Base-by-base conservation (phyloP, 768 basidiomycete genomes). In the Myochromella boudieri region DNA sequence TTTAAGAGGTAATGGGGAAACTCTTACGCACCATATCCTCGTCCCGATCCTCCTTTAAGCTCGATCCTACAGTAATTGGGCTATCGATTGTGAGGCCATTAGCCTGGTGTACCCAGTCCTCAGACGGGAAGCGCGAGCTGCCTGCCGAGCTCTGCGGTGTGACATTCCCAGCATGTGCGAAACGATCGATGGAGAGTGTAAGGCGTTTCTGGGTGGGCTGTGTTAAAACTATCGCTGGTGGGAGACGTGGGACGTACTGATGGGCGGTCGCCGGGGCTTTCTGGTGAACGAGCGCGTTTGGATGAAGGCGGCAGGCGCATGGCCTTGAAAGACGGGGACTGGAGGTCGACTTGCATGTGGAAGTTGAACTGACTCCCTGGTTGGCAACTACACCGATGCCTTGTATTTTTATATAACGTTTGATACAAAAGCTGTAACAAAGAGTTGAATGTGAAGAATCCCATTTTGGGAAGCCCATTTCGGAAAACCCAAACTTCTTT, bases 61-160 rank as follows among this genome's bases (percentile, higher is more conserved):
- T 34, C 12, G 41, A 24, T 10, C 34, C 58, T 34, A 59, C 45
- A 24, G 61, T 62, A 37, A 66, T 55, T 34, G 80, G 77, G 51
- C 80, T 80, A 43, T 77, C 75, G 17, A 90, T 84, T n/a, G 76
- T 74, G 50, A 90, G 72, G 37, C 76, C 82, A 44, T 78, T 75
- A 3, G 88, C 78, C 58, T 83, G 85, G 48, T 73, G 70, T 9
- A 90, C 87, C 88, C 86, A 91, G 58, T 90, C 87, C 48, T 88
- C 87, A 7, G 79, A 75, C 14, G 67, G 63, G 32, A 72, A 67
- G 21, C 72, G 63, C 55, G 74, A 71, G 54, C 66, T 69, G 58
- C 51, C 60, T 34, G 67, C 57, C 44, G 75, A 36, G 34, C 49
- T 51, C 17, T 44, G 38, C 7, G 56, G 44, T 15, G 51, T 51